Evolutionary conservation across 257 asterid genomes (phyloP), one percentile per base, ranked within the genome.

Genomic region (Asclepias syriaca): DNA sequence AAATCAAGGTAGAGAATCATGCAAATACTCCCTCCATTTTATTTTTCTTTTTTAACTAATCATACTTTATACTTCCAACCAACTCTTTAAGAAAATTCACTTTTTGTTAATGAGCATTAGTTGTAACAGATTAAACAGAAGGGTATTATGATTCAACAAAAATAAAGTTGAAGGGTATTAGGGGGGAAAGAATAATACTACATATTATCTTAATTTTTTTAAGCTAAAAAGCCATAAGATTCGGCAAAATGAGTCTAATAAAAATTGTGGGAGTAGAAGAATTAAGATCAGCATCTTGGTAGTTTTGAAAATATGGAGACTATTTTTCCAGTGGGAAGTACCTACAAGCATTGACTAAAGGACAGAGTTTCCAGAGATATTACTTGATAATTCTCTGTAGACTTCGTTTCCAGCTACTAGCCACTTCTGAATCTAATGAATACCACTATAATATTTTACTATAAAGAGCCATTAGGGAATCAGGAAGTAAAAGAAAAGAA

Each of bases 341-440:
- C 49, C 29, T 18, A 64, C 50, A 1, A 13, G 16, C 18, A 37
- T 37, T 37, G 15, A 37, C n/a, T 64, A 18, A 37, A 64, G 68
- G 50, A 37, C 43, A 64, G 68, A 37, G 68, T 64, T 64, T 37
- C 50, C 40, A 64, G 50, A 16, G 68, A 61, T 64, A 37, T 37
- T 64, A 64, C 68, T 64, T 64, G 67, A 63, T 37, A 64, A 34
- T 48, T 34, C 19, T 63, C 67, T 63, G 14, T 61, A 37, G 50
- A 34, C 8, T 29, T 64, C 16, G 29, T 37, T 24, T 64, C 2
- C 68, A 8, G 68, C 24, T 64, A 64, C 50, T 37, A 37, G 50
- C 29, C 50, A 64, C 68, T 64, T 64, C 29, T 64, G 50, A 64
- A 34, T 63, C 14, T 61, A 32, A 63, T 63, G 68, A 34, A 37